phyloP scores from a whole-genome alignment of 495 filamentous ascomycete genomes.

The Podospora bellae-mahoneyi region DNA sequence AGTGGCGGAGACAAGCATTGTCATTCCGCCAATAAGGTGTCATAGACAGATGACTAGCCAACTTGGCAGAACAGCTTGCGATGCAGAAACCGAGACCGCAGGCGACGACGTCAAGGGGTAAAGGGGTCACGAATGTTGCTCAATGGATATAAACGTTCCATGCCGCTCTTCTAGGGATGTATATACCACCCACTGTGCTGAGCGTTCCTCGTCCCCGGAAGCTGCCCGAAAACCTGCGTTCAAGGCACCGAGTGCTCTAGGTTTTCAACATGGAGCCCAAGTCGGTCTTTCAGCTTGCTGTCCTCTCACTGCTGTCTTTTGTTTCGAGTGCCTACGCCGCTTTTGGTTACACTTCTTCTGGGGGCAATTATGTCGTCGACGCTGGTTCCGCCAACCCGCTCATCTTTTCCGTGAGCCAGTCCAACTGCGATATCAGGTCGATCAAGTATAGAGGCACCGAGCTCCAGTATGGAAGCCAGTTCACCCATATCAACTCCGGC shows the following conservation, averaged over 20 bases:
- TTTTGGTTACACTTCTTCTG: conserved; percentile 43
- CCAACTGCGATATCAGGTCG: conserved; percentile 61
- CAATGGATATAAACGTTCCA: not conserved
- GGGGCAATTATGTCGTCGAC: conserved; percentile 50
- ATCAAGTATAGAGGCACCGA: conserved; percentile 58
- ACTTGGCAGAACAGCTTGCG: conserved; percentile 12
- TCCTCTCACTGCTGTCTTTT: conserved; percentile 33
- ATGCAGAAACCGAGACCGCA: conserved; percentile 18
- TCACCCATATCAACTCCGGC: conserved; percentile 59
- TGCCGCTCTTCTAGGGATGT: conserved; percentile 1
- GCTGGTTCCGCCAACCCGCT: conserved; percentile 53
- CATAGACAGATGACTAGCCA: not conserved
- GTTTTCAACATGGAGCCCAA: conserved; percentile 24
- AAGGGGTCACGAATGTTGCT: not conserved
- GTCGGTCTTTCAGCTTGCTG: conserved; percentile 21
- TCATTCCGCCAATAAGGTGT: conserved; percentile 30
- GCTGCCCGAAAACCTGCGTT: not conserved
- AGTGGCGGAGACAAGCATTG: conserved; percentile 1
- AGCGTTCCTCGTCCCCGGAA: not conserved
- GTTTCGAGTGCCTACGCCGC: conserved; percentile 36
- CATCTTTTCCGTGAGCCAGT: conserved; percentile 54
- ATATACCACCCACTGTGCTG: not conserved
- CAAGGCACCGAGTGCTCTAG: not conserved
- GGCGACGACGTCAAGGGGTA: not conserved
- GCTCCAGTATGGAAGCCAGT: conserved; percentile 51